These are phyloP conservation scores for Lactifluus piperatus DNA, from an alignment of 768 basidiomycete species.

Conservation along the genomic window DNA sequence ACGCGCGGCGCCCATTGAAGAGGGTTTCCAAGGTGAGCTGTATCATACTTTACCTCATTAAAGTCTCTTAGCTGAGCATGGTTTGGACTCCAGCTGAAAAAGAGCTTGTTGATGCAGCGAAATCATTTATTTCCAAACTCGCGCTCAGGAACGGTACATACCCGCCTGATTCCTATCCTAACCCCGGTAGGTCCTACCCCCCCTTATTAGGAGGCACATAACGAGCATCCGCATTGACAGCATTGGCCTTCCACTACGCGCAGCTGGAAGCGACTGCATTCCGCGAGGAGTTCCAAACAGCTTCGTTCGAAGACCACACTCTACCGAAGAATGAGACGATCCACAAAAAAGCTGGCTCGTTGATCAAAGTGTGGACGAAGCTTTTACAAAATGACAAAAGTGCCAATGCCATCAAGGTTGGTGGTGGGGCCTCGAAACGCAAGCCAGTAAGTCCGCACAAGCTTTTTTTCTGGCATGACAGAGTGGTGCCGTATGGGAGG, in stretches of 20 bases:
- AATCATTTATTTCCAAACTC: conserved; percentile 69
- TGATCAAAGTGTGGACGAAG: conserved; percentile 65
- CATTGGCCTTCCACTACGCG: conserved; percentile 80
- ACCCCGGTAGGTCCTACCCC: conserved; percentile 55
- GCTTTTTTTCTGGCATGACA: neutral
- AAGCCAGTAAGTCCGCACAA: conserved; percentile 47
- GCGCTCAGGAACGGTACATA: conserved; percentile 72
- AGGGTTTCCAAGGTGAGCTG: conserved; percentile 49
- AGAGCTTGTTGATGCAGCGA: conserved; percentile 55
- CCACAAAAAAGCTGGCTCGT: conserved; percentile 55
- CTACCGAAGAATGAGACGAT: conserved; percentile 69
- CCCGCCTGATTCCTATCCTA: conserved; percentile 82
- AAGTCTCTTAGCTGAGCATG: conserved; percentile 1
- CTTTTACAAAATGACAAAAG: conserved; percentile 54
- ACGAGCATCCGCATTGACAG: conserved; percentile 30
- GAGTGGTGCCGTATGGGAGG: neutral
- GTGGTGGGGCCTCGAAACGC: conserved; percentile 51
- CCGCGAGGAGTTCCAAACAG: conserved; percentile 76
- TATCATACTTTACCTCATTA: neutral
- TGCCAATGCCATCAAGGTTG: conserved; percentile 41
- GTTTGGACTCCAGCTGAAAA: conserved; percentile 46
- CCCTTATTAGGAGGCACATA: neutral
- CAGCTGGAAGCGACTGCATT: conserved; percentile 91
- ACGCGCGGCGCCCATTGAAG: conserved; percentile 62
- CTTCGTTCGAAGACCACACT: conserved; percentile 75